Base-by-base conservation (phyloP, 768 basidiomycete species). In the Boletus rex-veris region DNA sequence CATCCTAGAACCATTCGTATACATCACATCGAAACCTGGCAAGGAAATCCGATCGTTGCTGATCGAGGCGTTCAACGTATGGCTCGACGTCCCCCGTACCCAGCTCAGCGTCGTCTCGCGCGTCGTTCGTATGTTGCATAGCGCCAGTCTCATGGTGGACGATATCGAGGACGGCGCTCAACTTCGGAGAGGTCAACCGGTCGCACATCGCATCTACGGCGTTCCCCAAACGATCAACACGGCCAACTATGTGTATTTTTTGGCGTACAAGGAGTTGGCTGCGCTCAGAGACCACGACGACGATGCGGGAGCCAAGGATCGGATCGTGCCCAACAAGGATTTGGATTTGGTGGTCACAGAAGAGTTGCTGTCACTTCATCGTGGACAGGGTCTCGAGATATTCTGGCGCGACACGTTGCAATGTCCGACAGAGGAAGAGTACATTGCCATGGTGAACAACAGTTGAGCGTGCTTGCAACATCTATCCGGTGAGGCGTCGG, bases 191-290 rank as follows among this genome's bases (percentile, higher is more conserved):
- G 97, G 96, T 3, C 78, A 82, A 30, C 95, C 95, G 79, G 64
- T 95, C 21, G 84, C 92, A 0, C 95, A 99, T 74, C 92, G 91
- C 74, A 96, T 99, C 60, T 99, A 96, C 62, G 96, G 96, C 2
- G 74, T 97, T 3, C 92, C 96, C 0, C 96, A 98, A 66, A 97
- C 96, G 0, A 94, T 99, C 74, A 99, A 99, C 68, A 85, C 88
- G 0, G 96, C 96, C 0, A 98, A 97, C 66, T 98, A 98, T 59
- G 92, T 94, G 28, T 98, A 96, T 67, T 99, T 98, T 65, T 81
- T 92, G 40, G 96, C 95, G 0, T 94, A 87, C 67, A 81, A 92
- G 60, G 90, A 96, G 59, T 79, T 98, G 1, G 57, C 69, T 0
- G 58, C 46, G 21, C 30, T 69, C 21, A 62, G 69, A 9, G 43